Percentiles rank a stretch among this genome's conserved stretches.
Evolutionary conservation across 306 rosid genomes (phyloP).

Genomic region (Pachyrhizus erosus): DNA sequence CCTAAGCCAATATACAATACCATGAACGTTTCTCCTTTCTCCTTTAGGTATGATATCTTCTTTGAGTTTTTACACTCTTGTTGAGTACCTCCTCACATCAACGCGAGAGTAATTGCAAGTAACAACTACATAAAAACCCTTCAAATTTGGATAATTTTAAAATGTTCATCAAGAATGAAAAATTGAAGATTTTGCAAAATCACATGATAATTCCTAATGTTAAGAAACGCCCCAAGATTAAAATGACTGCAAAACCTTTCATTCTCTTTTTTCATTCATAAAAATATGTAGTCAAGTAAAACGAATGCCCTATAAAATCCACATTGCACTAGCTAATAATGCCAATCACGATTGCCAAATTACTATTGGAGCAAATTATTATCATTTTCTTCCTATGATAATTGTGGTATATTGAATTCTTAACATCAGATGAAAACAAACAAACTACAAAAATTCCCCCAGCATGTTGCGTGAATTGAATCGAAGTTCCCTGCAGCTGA

Average conservation of each 20-base stretch:
- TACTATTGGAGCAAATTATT: not conserved
- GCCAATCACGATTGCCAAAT: not conserved
- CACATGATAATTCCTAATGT: not conserved
- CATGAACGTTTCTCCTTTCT: too few relatives aligned
- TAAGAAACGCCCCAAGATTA: not conserved
- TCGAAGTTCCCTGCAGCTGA: constrained; percentile 39
- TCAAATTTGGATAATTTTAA: not conserved
- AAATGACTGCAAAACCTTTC: not conserved
- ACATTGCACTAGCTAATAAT: not conserved
- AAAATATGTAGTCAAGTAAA: not conserved
- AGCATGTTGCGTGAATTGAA: constrained; percentile 47
- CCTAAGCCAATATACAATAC: too few relatives aligned
- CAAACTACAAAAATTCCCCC: constrained; percentile 48
- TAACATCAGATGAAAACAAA: not conserved
- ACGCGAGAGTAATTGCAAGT: too few relatives aligned
- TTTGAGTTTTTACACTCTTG: too few relatives aligned
- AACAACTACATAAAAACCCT: not conserved
- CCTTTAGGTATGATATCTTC: too few relatives aligned
- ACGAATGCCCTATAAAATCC: not conserved
- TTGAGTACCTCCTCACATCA: too few relatives aligned
- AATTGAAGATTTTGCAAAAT: not conserved
- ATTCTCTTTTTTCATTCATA: not conserved
- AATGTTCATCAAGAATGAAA: not conserved
- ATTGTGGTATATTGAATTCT: constrained; percentile 22
- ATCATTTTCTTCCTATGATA: not conserved